Percentiles rank a stretch among this genome's conserved stretches.
These are phyloP conservation scores for Neonectria magnoliae DNA, from an alignment of 2,329 filamentous ascomycete species.

Conservation along the genomic window DNA sequence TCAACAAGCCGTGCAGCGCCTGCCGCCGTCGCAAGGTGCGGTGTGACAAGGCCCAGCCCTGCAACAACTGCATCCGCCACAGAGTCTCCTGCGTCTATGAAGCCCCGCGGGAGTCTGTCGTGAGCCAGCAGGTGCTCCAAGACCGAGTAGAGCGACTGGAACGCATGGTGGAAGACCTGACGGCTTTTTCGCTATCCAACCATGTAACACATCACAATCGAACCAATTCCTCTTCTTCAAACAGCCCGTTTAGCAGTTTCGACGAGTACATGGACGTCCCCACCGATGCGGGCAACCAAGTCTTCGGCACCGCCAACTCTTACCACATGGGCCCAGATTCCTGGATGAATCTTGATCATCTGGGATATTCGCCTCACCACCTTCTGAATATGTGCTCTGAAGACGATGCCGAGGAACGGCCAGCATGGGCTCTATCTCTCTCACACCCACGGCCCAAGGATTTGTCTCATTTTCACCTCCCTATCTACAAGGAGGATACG, in stretches of 20 bases:
- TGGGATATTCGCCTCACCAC: constrained; percentile 17
- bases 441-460: constrained; percentile 16
- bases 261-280: constrained; percentile 25
- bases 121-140: constrained; percentile 31
- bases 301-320: constrained; percentile 17
- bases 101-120: constrained; percentile 28
- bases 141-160: constrained; percentile 32
- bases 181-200: constrained; percentile 23
- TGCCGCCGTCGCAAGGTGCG: constrained; percentile 32
- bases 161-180: constrained; percentile 30
- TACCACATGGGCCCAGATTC: constrained; percentile 26
- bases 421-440: constrained; percentile 19
- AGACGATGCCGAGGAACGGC: constrained; percentile 1
- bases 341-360: constrained; percentile 28
- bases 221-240: constrained; percentile 21
- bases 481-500: constrained; percentile 21
- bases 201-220: constrained; percentile 8
- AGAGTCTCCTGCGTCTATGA: constrained; percentile 31
- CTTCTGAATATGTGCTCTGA: constrained; percentile 22
- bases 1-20: constrained; percentile 35
- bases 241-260: constrained; percentile 28
- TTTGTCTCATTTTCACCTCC: constrained; percentile 21
- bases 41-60: constrained; percentile 33
- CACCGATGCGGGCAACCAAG: constrained; percentile 23
- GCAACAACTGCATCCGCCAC: constrained; percentile 33